Evolutionary conservation across 208 protist genomes (phyloP), one percentile per base, ranked within the genome.

Genomic region (Endotrypanum monterogeii): DNA sequence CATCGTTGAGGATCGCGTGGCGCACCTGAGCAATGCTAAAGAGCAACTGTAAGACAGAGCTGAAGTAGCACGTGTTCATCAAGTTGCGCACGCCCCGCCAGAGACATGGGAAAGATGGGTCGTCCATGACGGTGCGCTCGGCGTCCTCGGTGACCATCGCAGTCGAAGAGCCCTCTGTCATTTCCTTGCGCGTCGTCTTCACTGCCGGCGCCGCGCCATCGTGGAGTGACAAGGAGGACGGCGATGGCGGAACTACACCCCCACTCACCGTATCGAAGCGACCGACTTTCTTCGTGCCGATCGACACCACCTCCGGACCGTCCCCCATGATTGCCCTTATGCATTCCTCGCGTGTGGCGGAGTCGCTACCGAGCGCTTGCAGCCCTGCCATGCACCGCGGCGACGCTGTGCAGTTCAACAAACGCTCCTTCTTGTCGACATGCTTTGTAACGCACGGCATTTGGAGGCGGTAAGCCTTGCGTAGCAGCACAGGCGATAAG

Each of bases 61-160:
- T 96, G 78, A 97, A 84, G 84, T 97, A 98, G 79, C 94, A 98
- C 35, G 91, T 98, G 80, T 95, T 97, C 55, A 85, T 87, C 18
- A 97, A 75, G 74, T 97, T 97, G 14, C 63, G 58, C 61, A 97
- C 74, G 23, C 94, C 94, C 35, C 92, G 83, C 82, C 85, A 92
- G 58, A 89, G 66, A 57, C 87, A 89, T 2, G 76, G 78, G 35
- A 80, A 78, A 3, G 61, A 25, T 1, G 55, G 66, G 71, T 81
- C 70, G 37, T 25, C 32, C 61, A 50, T 44, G 35, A 81, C 76
- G 8, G 71, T 73, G 39, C n/a, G n/a, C 25, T 63, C 68, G 35
- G 32, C 14, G 55, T 60, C 68, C 9, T 16, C 52, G 14, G 35
- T 52, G 35, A 35, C 67, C 7, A 30, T 60, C 12, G 63, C 44